A percentile compares a stretch with the other conserved stretches of the same genome.
Evolutionary conservation across 2,329 filamentous ascomycete genomes (phyloP).

Genomic region (Ascochyta pisi): DNA sequence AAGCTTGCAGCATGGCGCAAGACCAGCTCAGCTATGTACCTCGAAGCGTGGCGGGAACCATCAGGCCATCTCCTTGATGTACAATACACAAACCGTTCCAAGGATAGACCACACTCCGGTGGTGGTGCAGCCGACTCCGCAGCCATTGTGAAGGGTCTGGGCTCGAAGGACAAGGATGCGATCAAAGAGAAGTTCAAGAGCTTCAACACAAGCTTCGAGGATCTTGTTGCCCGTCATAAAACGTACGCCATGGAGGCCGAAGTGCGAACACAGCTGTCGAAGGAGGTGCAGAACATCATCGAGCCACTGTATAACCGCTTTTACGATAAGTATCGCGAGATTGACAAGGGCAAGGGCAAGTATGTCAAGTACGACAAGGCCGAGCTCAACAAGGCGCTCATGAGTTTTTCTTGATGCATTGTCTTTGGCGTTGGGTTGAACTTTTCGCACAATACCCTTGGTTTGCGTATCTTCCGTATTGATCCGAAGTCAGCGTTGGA

Average conservation of each 20-base stretch:
- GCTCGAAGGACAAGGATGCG: conserved; percentile 90
- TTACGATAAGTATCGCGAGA: conserved; percentile 96
- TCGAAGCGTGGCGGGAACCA: conserved; percentile 87
- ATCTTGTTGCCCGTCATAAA: conserved; percentile 83
- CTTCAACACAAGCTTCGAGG: conserved; percentile 91
- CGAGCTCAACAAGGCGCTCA: conserved; percentile 70
- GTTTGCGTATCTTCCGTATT: conserved; percentile 22
- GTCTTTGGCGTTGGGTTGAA: conserved; percentile 29
- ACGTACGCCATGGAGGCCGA: conserved; percentile 88
- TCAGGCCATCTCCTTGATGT: conserved; percentile 85
- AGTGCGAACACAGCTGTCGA: conserved; percentile 78
- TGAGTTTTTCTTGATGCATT: conserved; percentile 50
- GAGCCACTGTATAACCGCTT: conserved; percentile 95
- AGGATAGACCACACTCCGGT: conserved; percentile 70
- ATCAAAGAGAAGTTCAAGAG: conserved; percentile 95
- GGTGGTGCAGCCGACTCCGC: conserved; percentile 70
- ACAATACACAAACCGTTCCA: conserved; percentile 80
- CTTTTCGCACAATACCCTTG: conserved; percentile 45
- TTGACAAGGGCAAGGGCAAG: conserved; percentile 97
- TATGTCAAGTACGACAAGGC: conserved; percentile 97
- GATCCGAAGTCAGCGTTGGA: neutral
- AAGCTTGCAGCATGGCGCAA: conserved; percentile 87
- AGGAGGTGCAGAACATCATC: conserved; percentile 88
- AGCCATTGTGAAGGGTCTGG: conserved; percentile 81
- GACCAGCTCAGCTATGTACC: conserved; percentile 80